Evolutionary conservation across 2,329 filamentous ascomycete genomes (phyloP).

Genomic region (Alternaria longipes): DNA sequence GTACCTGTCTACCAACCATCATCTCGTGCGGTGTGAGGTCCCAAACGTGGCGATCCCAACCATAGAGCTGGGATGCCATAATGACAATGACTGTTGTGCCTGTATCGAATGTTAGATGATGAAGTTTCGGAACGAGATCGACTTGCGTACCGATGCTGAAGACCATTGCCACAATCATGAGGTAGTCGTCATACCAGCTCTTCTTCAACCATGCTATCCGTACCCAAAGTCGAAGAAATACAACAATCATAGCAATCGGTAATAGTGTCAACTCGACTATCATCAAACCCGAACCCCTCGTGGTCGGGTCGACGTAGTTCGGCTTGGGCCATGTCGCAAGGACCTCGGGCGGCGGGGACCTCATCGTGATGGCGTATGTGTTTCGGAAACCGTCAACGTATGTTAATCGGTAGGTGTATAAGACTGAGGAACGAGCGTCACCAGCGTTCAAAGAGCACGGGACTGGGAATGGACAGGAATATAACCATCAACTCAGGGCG

Average conservation of each 20-base stretch:
- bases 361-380: constrained; percentile 34
- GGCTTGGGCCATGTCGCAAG: constrained; percentile 53
- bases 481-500: constrained; percentile 25
- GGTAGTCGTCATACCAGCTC: constrained; percentile 52
- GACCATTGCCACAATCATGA: constrained; percentile 51
- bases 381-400: constrained; percentile 27
- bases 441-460: constrained; percentile 37
- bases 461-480: constrained; percentile 39
- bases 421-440: constrained; percentile 41
- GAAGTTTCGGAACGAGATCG: not conserved
- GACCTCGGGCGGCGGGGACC: constrained; percentile 48
- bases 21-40: constrained; percentile 41
- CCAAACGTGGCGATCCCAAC: constrained; percentile 53
- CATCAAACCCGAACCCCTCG: constrained; percentile 54
- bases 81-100: constrained; percentile 20
- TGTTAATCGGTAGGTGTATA: constrained; percentile 29
- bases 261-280: constrained; percentile 52
- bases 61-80: constrained; percentile 47
- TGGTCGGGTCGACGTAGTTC: constrained; percentile 56
- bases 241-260: constrained; percentile 48
- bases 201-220: constrained; percentile 50
- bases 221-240: constrained; percentile 48
- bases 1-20: constrained; percentile 48
- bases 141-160: constrained; percentile 18
- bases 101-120: constrained; percentile 2